Conservation (phyloP, 2,329 filamentous ascomycete genomes). For the Penicillium sp. region DNA sequence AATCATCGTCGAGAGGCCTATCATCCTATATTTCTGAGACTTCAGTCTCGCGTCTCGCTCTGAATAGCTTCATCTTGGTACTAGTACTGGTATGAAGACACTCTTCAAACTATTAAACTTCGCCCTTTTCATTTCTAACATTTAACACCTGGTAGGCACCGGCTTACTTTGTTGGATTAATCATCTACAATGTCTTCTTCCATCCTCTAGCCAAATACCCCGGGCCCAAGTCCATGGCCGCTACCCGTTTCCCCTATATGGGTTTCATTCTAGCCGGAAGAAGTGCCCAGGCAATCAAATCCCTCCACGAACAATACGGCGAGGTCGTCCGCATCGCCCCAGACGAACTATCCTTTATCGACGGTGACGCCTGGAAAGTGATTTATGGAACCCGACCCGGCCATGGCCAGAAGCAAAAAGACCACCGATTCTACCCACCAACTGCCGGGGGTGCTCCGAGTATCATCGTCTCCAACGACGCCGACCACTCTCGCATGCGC, state of each 20-base stretch:
- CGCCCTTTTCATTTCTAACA: too few species aligned
- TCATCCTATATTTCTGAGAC: too few species aligned
- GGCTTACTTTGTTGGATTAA: too few species aligned
- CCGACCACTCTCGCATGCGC: constrained; percentile 24
- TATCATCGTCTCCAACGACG: constrained; percentile 14
- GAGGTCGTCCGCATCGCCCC: background rate
- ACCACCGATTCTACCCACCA: constrained; percentile 16
- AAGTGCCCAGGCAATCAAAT: background rate
- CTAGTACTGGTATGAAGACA: too few species aligned
- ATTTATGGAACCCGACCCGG: constrained; percentile 27
- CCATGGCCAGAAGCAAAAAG: constrained; percentile 19
- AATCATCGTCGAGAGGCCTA: too few species aligned
- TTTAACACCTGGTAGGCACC: too few species aligned
- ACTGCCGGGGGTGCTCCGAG: background rate
- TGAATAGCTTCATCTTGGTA: too few species aligned
- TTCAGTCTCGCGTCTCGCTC: too few species aligned
- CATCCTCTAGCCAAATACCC: background rate
- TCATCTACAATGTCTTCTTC: background rate
- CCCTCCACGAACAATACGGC: background rate
- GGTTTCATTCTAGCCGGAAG: background rate
- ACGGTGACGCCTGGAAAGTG: constrained; percentile 26
- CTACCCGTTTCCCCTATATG: background rate
- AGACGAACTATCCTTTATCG: constrained; percentile 23
- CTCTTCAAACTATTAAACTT: too few species aligned
- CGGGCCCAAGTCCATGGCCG: background rate